Evolutionary conservation across 2,329 filamentous ascomycete species (phyloP).

Genomic region (Pseudogymnoascus sp.): DNA sequence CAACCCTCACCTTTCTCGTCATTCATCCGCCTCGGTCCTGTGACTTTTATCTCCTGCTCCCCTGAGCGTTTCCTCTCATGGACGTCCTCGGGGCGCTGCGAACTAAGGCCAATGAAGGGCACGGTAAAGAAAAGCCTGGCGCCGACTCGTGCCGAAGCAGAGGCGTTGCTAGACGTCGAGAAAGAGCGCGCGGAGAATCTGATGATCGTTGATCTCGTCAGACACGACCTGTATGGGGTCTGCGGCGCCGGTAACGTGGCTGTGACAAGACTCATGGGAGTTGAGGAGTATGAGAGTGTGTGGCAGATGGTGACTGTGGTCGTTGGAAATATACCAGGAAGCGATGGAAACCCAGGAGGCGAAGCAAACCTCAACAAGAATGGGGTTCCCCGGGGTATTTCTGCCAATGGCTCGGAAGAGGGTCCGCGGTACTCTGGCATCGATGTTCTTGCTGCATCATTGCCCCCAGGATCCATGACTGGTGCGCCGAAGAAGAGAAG

Average conservation of each 20-base stretch:
- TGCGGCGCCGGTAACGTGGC: conserved; percentile 64
- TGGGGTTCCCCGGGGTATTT: conserved; percentile 7
- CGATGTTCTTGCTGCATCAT: conserved; percentile 65
- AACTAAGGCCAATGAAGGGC: conserved; percentile 92
- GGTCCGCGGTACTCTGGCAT: conserved; percentile 49
- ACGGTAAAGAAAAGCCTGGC: conserved; percentile 72
- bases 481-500: conserved; percentile 90
- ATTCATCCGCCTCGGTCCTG: conserved; percentile 60
- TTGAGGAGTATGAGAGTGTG: conserved; percentile 86
- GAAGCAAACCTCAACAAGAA: neutral
- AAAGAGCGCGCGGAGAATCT: conserved; percentile 95
- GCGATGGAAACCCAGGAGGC: neutral
- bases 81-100: conserved; percentile 50
- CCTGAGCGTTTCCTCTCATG: conserved; percentile 82
- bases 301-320: conserved; percentile 89
- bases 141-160: conserved; percentile 63
- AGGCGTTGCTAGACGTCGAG: conserved; percentile 62
- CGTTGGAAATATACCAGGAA: conserved; percentile 51
- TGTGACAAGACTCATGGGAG: conserved; percentile 70
- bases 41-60: conserved; percentile 71
- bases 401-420: conserved; percentile 1
- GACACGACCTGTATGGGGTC: conserved; percentile 83
- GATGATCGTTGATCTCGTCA: conserved; percentile 96
- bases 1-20: conserved; percentile 51
- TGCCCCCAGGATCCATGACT: conserved; percentile 93